Percentiles rank a stretch among this genome's conserved stretches.
These are phyloP conservation scores for Colletotrichum plurivorum DNA, from an alignment of 2,329 filamentous ascomycete genomes.

Conservation along the genomic window DNA sequence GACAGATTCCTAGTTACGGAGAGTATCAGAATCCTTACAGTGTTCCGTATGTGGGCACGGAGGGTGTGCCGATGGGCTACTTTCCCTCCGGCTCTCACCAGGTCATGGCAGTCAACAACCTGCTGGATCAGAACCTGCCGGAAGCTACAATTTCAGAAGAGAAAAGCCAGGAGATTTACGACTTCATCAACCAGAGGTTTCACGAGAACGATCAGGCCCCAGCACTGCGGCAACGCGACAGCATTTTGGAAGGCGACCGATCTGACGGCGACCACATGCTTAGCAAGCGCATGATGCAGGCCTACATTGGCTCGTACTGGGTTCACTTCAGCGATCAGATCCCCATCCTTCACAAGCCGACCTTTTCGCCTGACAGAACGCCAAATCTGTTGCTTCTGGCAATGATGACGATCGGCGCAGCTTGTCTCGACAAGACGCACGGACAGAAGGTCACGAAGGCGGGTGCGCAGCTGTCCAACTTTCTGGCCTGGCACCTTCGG, in stretches of 20 bases:
- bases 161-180: constrained; percentile 86
- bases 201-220: constrained; percentile 84
- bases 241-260: constrained; percentile 83
- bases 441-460: constrained; percentile 80
- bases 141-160: constrained; percentile 88
- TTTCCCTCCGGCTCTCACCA: constrained; percentile 77
- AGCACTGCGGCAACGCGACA: constrained; percentile 81
- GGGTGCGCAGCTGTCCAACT: constrained; percentile 88
- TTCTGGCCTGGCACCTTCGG: constrained; percentile 91
- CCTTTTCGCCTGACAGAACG: constrained; percentile 89
- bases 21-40: constrained; percentile 66
- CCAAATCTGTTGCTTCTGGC: constrained; percentile 87
- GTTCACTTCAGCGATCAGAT: constrained; percentile 93
- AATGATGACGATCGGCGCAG: constrained; percentile 93
- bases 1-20: constrained; percentile 61
- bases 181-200: constrained; percentile 85
- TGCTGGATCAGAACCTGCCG: constrained; percentile 84
- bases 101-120: constrained; percentile 90
- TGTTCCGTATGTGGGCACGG: constrained; percentile 63
- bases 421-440: constrained; percentile 87
- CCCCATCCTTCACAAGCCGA: constrained; percentile 94
- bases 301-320: constrained; percentile 95
- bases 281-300: constrained; percentile 95
- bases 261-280: constrained; percentile 76
- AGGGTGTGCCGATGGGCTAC: constrained; percentile 65